Base-by-base conservation (phyloP, 129 eudicot species). In the Silybum marianum region DNA sequence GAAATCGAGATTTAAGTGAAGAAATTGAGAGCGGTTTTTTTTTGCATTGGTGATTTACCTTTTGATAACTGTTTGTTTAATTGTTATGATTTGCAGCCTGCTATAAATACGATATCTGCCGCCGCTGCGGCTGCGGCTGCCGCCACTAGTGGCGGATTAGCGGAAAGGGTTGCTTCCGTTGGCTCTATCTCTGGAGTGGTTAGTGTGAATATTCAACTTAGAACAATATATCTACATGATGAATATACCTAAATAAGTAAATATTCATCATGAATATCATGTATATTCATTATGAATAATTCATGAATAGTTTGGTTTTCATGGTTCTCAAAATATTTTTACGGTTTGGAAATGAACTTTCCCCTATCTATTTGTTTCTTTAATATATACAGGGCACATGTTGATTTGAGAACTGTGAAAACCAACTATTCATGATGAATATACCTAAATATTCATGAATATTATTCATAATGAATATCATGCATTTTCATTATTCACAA, bases 131-230 rank as follows among this genome's bases (percentile, higher is more conserved):
- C 85, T 6, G 90, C 85, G 7, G 85, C 93, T 38, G 88, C 88
- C 44, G 86, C 94, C 60, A 87, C 88, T 90, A 90, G 91, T 82
- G 87, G 90, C 26, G 98, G 92, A 66, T 88, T 86, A 48, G 82
- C 92, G 25, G 98, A 94, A 48, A 85, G 98, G 87, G 92, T 86
- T 44, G 85, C 80, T 48, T 89, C 98, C 1, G 89, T 87, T 40
- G 96, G 86, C 42, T 80, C 92, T 25, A 81, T 89, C 46, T 83
- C 93, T 2, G 92, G 90, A 79, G 87, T 87, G 90, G 98, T 92
- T 46, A 60, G 90, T 88, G 24, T 74, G 68, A 11, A 69, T 72
- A 32, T 24, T 72, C 16, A 60, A 54, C 54, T 75, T 74, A 21
- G 21, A 32, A 71, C 1, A 34, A 71, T 71, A 71, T 71, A 68